These are phyloP conservation scores for Ogataea minuta DNA, from an alignment of 805 yeast genomes.

Conservation along the genomic window DNA sequence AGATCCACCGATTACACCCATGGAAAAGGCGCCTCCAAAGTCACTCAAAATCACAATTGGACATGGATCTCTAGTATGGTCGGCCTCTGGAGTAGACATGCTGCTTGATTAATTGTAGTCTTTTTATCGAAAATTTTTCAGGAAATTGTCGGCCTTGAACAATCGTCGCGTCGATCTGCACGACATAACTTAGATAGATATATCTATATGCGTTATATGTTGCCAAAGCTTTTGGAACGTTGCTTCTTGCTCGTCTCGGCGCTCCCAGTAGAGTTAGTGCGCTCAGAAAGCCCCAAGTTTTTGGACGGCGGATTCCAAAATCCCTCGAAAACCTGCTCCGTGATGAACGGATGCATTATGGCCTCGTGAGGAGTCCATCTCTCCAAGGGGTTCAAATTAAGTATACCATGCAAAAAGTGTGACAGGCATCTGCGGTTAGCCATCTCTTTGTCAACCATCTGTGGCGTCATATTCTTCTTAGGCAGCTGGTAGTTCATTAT, in stretches of 20 bases:
- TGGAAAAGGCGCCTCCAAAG: slow-evolving; percentile 98
- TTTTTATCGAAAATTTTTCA: slow-evolving; percentile 11
- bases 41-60: slow-evolving; percentile 94
- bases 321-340: slow-evolving; percentile 53
- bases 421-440: slow-evolving; percentile 66
- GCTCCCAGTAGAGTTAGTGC: slow-evolving; percentile 9
- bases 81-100: slow-evolving; percentile 71
- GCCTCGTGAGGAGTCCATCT: slow-evolving; percentile 98
- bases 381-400: slow-evolving; percentile 86
- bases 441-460: slow-evolving; percentile 66
- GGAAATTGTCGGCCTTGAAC: slow-evolving; percentile 3
- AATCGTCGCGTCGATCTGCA: slow-evolving; percentile 13
- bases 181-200: neutral
- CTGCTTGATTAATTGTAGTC: slow-evolving; percentile 9
- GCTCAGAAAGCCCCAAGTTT: slow-evolving; percentile 5
- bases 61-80: slow-evolving; percentile 98
- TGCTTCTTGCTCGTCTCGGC: slow-evolving; percentile 16
- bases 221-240: slow-evolving; percentile 25
- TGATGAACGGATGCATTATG: slow-evolving; percentile 83
- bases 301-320: slow-evolving; percentile 49
- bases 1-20: slow-evolving; percentile 99
- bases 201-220: slow-evolving; percentile 1
- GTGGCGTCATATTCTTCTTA: slow-evolving; percentile 51
- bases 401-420: slow-evolving; percentile 74
- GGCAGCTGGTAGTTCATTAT: slow-evolving; percentile 73